A percentile compares a stretch with the other conserved stretches of the same genome.
phyloP scores from a whole-genome alignment of 306 rosid species.

The Phaseolus lunatus region DNA sequence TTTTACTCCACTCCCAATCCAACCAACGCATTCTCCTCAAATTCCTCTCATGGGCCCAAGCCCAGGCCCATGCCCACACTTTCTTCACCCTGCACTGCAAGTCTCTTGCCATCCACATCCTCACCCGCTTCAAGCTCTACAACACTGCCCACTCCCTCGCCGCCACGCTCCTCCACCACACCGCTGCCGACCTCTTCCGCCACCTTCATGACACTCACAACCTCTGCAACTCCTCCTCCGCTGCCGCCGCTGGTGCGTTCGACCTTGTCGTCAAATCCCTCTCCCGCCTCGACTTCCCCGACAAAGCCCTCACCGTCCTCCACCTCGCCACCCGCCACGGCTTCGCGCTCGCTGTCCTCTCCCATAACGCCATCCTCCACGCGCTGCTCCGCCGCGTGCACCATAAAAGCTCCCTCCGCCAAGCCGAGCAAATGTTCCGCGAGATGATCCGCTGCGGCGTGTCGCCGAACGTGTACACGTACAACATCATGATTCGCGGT shows the following conservation, averaged over 20 bases:
- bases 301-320: slow-evolving; percentile 63
- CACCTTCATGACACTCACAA: slow-evolving; percentile 66
- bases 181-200: slow-evolving; percentile 58
- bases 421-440: slow-evolving; percentile 55
- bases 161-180: slow-evolving; percentile 43
- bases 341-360: slow-evolving; percentile 67
- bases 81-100: slow-evolving; percentile 72
- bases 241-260: slow-evolving; percentile 73
- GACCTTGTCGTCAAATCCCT: slow-evolving; percentile 80
- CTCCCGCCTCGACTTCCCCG: slow-evolving; percentile 55
- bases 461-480: slow-evolving; percentile 79
- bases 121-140: slow-evolving; percentile 82
- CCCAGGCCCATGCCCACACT: slow-evolving; percentile 50
- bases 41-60: slow-evolving; percentile 75
- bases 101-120: slow-evolving; percentile 85
- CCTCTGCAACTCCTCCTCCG: slow-evolving; percentile 58
- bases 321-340: slow-evolving; percentile 65
- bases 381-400: slow-evolving; percentile 50
- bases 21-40: slow-evolving; percentile 57
- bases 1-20: slow-evolving; percentile 76
- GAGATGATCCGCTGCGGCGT: slow-evolving; percentile 69
- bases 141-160: slow-evolving; percentile 76
- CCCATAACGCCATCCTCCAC: slow-evolving; percentile 75
- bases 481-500: slow-evolving; percentile 82
- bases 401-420: neutral